Conservation (phyloP, 768 basidiomycete genomes). For the Flagelloscypha sp. region DNA sequence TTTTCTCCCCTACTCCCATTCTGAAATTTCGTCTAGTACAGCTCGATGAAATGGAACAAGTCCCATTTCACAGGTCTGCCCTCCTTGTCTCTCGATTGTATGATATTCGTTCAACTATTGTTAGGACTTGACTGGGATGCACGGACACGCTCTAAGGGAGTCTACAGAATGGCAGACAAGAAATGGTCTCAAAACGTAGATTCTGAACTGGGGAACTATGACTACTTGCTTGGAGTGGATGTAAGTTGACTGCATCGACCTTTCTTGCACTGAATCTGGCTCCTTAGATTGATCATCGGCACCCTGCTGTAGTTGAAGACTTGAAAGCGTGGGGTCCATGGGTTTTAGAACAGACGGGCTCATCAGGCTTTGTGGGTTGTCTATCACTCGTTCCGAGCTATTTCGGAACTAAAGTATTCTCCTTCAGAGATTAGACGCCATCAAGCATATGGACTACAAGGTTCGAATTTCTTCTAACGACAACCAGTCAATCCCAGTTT, state of each 20-base stretch:
- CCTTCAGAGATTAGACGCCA: constrained; percentile 74
- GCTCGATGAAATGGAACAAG: constrained; percentile 61
- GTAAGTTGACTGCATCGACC: constrained; percentile 30
- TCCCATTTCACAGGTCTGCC: constrained; percentile 69
- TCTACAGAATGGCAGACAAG: constrained; percentile 71
- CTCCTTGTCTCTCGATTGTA: background rate
- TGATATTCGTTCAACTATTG: background rate
- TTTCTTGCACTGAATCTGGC: too few species aligned
- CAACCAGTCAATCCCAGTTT: too few species aligned
- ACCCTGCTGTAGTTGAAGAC: constrained; percentile 73
- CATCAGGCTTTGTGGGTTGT: background rate
- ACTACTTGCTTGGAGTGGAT: constrained; percentile 71
- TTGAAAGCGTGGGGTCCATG: constrained; percentile 71
- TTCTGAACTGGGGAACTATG: constrained; percentile 80
- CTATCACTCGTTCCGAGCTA: constrained; percentile 1
- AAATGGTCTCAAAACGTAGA: constrained; percentile 82
- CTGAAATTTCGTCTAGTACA: constrained; percentile 42
- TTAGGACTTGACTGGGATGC: constrained; percentile 83
- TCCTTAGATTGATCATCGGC: constrained; percentile 81
- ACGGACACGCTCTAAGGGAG: constrained; percentile 45
- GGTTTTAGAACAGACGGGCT: constrained; percentile 36
- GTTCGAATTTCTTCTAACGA: too few species aligned
- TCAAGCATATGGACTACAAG: constrained; percentile 81
- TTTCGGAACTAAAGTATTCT: background rate
- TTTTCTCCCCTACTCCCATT: constrained; percentile 3